Conservation (phyloP, 2,329 filamentous ascomycete genomes). For the Xylaria arbuscula region DNA sequence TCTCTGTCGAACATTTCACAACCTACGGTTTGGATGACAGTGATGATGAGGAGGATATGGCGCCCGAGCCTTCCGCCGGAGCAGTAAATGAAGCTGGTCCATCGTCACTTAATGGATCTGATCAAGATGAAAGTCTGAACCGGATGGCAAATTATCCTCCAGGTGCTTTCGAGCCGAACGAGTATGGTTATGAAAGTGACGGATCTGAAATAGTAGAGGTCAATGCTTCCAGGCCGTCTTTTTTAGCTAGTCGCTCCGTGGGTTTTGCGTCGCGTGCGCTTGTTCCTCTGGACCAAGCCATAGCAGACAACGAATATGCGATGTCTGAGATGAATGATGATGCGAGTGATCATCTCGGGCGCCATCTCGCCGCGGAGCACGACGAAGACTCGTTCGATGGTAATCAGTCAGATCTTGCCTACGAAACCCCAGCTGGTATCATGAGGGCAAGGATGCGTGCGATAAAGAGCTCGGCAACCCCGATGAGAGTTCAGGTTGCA, state of each 20-base stretch:
- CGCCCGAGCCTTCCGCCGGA: constrained; percentile 53
- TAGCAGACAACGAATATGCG: constrained; percentile 81
- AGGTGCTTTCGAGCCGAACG: constrained; percentile 79
- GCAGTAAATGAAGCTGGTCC: constrained; percentile 41
- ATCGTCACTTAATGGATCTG: constrained; percentile 47
- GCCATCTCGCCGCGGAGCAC: constrained; percentile 81
- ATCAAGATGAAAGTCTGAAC: constrained; percentile 67
- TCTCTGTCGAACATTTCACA: constrained; percentile 95
- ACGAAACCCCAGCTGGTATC: constrained; percentile 69
- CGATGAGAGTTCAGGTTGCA: constrained; percentile 69
- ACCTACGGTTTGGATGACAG: constrained; percentile 90
- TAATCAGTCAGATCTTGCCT: constrained; percentile 58
- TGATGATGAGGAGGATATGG: constrained; percentile 76
- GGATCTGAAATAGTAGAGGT: constrained; percentile 59
- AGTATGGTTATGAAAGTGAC: constrained; percentile 64
- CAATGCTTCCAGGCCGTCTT: constrained; percentile 70
- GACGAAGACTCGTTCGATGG: constrained; percentile 67
- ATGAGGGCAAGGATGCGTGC: constrained; percentile 73
- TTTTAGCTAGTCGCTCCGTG: constrained; percentile 93
- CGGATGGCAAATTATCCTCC: constrained; percentile 71
- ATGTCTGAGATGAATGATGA: constrained; percentile 76
- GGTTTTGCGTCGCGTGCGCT: constrained; percentile 75
- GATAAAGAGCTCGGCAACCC: constrained; percentile 68
- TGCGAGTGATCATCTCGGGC: constrained; percentile 80
- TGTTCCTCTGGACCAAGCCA: constrained; percentile 71